Base-by-base conservation (phyloP, 495 filamentous ascomycete species). In the Aspergillus coremiiformis region DNA sequence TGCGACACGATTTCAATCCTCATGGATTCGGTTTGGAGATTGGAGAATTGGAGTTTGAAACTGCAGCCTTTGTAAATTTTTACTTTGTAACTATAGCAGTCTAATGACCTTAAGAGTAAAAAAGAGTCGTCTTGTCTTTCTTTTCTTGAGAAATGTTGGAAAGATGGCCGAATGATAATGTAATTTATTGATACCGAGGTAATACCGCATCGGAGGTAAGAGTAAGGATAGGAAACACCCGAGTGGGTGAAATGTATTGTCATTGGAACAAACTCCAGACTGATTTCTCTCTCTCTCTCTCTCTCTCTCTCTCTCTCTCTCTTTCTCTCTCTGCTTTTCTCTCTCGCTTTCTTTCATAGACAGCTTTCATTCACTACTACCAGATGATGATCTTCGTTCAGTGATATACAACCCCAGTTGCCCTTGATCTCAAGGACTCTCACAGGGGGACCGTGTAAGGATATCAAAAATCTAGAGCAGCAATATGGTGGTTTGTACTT, bases 401-500 rank as follows among this genome's bases (percentile, higher is more conserved):
- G 37, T 21, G 5, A 9, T 21, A 19, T 19, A 41, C 15, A 19
- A 21, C 19, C n/a, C 12, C 37, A 41, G 2, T 14, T n/a, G n/a
- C n/a, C n/a, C 37, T 21, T 21, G 37, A 41, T 41, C 15, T 21
- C 17, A 41, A 41, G 37, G 17, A n/a, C 12, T 12, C 17, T 41
- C 4, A 6, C 4, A 9, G 4, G 21, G 9, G 3, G 9, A 17
- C 8, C n/a, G 15, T 8, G 17, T 17, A 41, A 14, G 37, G 6
- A 21, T 41, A 41, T 41, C 37, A 41, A 21, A 19, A 11, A 48
- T n/a, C n/a, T n/a, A 45, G 32, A 35, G 43, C 26, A 39, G 47
- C 44, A 47, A 55, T 51, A 85, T 85, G 83, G 58, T 65, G 4
- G 67, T 90, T 56, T 95, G 89, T 75, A 76, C 61, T 32, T 91